Percentiles rank a stretch among this genome's conserved stretches.
Evolutionary conservation across 2,329 filamentous ascomycete genomes (phyloP).

Genomic region (Paecilomyces sp.): DNA sequence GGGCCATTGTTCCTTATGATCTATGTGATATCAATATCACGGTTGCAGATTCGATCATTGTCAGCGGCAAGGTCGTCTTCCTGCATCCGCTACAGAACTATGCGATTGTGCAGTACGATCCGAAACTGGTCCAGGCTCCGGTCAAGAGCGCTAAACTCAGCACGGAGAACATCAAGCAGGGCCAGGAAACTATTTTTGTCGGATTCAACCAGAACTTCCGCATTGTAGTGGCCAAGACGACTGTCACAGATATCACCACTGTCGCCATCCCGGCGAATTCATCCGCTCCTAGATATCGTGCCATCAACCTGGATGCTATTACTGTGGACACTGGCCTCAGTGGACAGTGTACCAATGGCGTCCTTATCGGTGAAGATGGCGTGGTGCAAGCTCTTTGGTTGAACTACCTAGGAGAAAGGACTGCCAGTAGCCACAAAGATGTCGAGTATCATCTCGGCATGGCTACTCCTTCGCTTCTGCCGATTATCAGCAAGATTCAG

Average conservation of each 20-base stretch:
- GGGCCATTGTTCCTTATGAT: conserved; percentile 92
- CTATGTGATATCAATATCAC: conserved; percentile 94
- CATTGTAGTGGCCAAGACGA: conserved; percentile 88
- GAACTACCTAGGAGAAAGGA: conserved; percentile 89
- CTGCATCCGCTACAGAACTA: conserved; percentile 97
- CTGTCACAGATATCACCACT: conserved; percentile 93
- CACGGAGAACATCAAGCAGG: conserved; percentile 77
- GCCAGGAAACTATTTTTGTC: conserved; percentile 89
- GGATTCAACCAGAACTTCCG: conserved; percentile 96
- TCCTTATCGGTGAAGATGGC: conserved; percentile 81
- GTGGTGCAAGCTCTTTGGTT: conserved; percentile 94
- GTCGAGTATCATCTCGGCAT: conserved; percentile 95
- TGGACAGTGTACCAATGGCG: conserved; percentile 87
- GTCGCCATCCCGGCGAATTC: conserved; percentile 94
- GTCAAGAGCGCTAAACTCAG: conserved; percentile 84
- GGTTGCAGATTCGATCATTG: conserved; percentile 91
- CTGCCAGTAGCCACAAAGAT: conserved; percentile 70
- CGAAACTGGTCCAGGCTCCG: conserved; percentile 83
- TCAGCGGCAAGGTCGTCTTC: conserved; percentile 91
- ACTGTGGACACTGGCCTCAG: conserved; percentile 92
- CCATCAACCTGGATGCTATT: conserved; percentile 93
- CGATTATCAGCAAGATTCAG: conserved; percentile 82
- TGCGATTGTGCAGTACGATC: conserved; percentile 90
- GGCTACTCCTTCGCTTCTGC: conserved; percentile 78
- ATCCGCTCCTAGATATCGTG: conserved; percentile 83